Evolutionary conservation across 2,329 filamentous ascomycete genomes (phyloP).

Genomic region (Didymosphaeria variabile): DNA sequence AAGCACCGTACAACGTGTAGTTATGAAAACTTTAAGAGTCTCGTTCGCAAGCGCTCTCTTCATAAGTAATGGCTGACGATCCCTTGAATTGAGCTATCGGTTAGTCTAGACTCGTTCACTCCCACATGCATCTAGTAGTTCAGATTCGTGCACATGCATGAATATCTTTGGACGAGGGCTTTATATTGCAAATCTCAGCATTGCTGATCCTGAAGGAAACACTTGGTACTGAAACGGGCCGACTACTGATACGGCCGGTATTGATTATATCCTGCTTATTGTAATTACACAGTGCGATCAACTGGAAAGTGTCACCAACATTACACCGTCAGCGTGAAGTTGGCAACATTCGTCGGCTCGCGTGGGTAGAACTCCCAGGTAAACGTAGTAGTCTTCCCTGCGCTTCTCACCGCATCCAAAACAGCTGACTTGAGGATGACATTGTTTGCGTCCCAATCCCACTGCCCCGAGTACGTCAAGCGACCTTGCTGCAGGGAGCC

Average conservation of each 20-base stretch:
- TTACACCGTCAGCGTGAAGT: slow-evolving; percentile 58
- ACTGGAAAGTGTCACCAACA: background rate
- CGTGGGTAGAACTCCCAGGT: slow-evolving; percentile 66
- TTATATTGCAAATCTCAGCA: no score
- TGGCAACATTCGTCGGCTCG: slow-evolving; percentile 58
- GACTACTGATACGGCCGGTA: no score
- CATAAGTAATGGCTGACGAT: background rate
- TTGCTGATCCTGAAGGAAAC: no score
- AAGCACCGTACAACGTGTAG: background rate
- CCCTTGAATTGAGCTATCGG: background rate
- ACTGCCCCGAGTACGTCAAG: slow-evolving; percentile 61
- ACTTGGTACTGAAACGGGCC: no score
- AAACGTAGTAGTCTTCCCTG: slow-evolving; percentile 57
- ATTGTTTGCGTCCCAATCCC: slow-evolving; percentile 59
- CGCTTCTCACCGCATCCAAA: slow-evolving; percentile 57
- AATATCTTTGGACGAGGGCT: no score
- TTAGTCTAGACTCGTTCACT: no score
- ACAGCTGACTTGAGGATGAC: slow-evolving; percentile 59
- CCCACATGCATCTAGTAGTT: no score
- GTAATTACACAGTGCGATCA: no score
- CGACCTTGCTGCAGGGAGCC: slow-evolving; percentile 60
- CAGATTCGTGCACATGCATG: no score
- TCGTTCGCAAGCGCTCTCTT: background rate
- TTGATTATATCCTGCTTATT: no score
- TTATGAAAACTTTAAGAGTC: background rate